Evolutionary conservation across 1,284 basidiomycete genomes (phyloP).

Genomic region (Boletus sp.): DNA sequence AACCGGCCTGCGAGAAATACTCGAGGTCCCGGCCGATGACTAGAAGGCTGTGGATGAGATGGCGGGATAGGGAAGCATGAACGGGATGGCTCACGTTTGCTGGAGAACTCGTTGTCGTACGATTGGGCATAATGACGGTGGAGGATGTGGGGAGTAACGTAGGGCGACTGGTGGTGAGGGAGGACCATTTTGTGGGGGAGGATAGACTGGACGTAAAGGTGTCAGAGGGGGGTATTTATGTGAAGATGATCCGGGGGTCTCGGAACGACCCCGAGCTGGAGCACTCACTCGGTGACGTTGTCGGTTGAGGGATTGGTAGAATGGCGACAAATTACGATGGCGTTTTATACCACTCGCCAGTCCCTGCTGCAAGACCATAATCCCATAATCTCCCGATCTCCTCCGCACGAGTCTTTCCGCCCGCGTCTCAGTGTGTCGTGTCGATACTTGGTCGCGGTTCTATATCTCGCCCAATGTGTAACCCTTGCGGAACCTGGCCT

Average conservation of each 20-base stretch:
- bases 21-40: slow-evolving; percentile 91
- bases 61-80: background rate
- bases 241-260: slow-evolving; percentile 25
- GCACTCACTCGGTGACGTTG: slow-evolving; percentile 23
- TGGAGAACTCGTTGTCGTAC: slow-evolving; percentile 56
- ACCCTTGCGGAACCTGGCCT: slow-evolving; percentile 3
- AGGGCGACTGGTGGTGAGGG: slow-evolving; percentile 61
- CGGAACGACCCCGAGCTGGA: slow-evolving; percentile 19
- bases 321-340: slow-evolving; percentile 6
- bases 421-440: slow-evolving; percentile 1
- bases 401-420: slow-evolving; percentile 26
- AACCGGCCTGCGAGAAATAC: slow-evolving; percentile 98
- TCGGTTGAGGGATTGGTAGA: background rate
- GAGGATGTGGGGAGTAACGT: slow-evolving; percentile 80
- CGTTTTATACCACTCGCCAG: slow-evolving; percentile 31
- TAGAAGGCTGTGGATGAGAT: slow-evolving; percentile 28
- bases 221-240: slow-evolving; percentile 15
- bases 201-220: background rate
- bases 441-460: background rate
- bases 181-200: slow-evolving; percentile 46
- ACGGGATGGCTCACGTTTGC: slow-evolving; percentile 45
- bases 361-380: slow-evolving; percentile 25
- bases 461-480: background rate
- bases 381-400: slow-evolving; percentile 40
- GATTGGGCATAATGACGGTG: slow-evolving; percentile 78